Evolutionary conservation across 495 filamentous ascomycete genomes (phyloP).

Genomic region (Lasiosphaeria ovina): DNA sequence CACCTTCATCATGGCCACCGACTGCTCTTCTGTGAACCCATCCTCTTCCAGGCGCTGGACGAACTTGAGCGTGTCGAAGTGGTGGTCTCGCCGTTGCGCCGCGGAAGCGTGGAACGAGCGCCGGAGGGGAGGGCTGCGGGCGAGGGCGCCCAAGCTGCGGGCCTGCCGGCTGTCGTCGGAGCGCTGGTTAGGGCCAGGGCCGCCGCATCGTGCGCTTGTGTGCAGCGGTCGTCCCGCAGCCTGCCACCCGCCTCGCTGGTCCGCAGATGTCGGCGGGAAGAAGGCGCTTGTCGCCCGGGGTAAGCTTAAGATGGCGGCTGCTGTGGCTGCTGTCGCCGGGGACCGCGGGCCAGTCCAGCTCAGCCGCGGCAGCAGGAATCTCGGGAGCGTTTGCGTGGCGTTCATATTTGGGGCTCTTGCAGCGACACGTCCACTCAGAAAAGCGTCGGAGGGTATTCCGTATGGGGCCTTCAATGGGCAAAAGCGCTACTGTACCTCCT

Average conservation of each 20-base stretch:
- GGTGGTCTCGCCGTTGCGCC: slow-evolving; percentile 68
- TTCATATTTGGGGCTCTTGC: slow-evolving; percentile 21
- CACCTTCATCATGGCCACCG: slow-evolving; percentile 95
- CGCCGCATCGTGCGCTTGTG: background rate
- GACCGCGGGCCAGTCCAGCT: slow-evolving; percentile 46
- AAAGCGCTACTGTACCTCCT: background rate
- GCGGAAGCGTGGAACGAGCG: slow-evolving; percentile 71
- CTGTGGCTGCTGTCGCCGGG: slow-evolving; percentile 5
- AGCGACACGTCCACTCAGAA: background rate
- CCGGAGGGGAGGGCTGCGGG: slow-evolving; percentile 27
- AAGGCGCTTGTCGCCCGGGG: slow-evolving; percentile 12
- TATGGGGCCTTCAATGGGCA: no score
- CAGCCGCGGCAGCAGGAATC: slow-evolving; percentile 52
- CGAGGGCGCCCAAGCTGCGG: slow-evolving; percentile 13
- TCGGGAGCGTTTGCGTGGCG: slow-evolving; percentile 39
- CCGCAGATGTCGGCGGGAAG: slow-evolving; percentile 16
- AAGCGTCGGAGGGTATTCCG: background rate
- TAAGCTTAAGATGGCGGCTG: slow-evolving; percentile 4
- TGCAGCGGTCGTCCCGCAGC: slow-evolving; percentile 15
- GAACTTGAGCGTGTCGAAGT: slow-evolving; percentile 98
- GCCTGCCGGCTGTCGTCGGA: background rate
- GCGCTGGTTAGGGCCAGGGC: background rate
- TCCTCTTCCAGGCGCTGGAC: slow-evolving; percentile 86
- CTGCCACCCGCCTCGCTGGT: slow-evolving; percentile 11
- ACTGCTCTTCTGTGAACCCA: slow-evolving; percentile 93